Conservation (phyloP, 1,284 basidiomycete species). For the Rhodofomes roseus region DNA sequence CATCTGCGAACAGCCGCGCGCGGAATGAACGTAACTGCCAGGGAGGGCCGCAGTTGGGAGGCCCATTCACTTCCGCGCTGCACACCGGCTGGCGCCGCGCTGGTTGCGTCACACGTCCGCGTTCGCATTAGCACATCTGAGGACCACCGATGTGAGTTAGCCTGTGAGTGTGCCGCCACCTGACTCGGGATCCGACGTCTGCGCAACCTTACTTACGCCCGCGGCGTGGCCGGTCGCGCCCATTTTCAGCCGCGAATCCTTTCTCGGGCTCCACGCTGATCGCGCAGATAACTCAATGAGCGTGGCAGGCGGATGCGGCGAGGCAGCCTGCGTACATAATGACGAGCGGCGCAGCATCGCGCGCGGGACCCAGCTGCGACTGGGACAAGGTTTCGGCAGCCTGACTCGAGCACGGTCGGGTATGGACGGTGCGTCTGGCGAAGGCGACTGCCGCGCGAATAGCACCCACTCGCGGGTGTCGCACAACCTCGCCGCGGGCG, state of each 20-base stretch:
- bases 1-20: slow-evolving; percentile 4
- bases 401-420: neutral
- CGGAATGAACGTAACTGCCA: neutral
- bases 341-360: neutral
- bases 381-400: neutral
- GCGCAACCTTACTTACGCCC: neutral
- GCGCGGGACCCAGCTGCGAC: neutral
- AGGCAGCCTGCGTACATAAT: neutral
- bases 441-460: neutral
- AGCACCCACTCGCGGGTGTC: neutral
- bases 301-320: neutral
- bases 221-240: neutral
- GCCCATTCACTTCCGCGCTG: neutral
- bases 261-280: slow-evolving; percentile 1
- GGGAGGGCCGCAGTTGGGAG: neutral
- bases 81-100: neutral
- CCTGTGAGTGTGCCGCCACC: neutral
- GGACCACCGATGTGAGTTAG: neutral
- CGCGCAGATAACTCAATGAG: neutral
- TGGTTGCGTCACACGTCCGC: neutral
- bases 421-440: neutral
- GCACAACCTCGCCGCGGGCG: neutral
- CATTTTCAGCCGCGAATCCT: neutral
- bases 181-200: neutral
- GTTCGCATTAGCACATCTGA: neutral